Conservation (phyloP, 331 rosid species). For the Rhamnella rubrinervis region DNA sequence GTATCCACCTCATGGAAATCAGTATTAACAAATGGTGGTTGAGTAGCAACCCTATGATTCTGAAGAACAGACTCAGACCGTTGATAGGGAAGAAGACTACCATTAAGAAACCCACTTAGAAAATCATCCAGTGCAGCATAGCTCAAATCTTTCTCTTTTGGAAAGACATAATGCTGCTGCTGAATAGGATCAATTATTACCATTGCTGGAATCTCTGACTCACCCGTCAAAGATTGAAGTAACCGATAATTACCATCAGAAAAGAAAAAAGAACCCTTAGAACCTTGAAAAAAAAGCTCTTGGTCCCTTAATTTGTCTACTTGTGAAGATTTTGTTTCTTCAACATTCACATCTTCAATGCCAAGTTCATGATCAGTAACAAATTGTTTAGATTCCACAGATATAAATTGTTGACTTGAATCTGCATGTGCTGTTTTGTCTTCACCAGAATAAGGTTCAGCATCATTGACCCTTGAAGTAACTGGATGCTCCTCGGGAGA, state of each 20-base stretch:
- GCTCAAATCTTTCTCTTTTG: constrained; percentile 47
- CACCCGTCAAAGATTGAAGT: constrained; percentile 71
- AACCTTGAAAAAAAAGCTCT: constrained; percentile 41
- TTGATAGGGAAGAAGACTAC: constrained; percentile 69
- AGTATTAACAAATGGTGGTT: constrained; percentile 85
- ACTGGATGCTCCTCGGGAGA: constrained; percentile 36
- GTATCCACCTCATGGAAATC: constrained; percentile 88
- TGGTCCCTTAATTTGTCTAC: constrained; percentile 36
- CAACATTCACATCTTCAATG: constrained; percentile 29
- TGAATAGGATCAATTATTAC: constrained; percentile 75
- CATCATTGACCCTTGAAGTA: constrained; percentile 36
- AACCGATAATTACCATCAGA: constrained; percentile 77
- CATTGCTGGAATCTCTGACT: constrained; percentile 55
- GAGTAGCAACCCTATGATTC: constrained; percentile 51
- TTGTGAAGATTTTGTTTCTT: constrained; percentile 38
- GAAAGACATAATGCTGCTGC: constrained; percentile 72
- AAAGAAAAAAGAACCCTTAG: constrained; percentile 78
- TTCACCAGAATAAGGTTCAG: constrained; percentile 37
- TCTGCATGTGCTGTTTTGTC: constrained; percentile 37
- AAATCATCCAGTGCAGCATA: constrained; percentile 58
- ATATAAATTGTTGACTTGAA: constrained; percentile 30
- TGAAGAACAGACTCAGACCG: constrained; percentile 48
- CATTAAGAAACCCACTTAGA: constrained; percentile 60
- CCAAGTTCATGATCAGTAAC: constrained; percentile 32
- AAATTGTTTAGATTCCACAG: constrained; percentile 40